Conservation (phyloP, 148 eudicot species). For the Persicaria maculosa region DNA sequence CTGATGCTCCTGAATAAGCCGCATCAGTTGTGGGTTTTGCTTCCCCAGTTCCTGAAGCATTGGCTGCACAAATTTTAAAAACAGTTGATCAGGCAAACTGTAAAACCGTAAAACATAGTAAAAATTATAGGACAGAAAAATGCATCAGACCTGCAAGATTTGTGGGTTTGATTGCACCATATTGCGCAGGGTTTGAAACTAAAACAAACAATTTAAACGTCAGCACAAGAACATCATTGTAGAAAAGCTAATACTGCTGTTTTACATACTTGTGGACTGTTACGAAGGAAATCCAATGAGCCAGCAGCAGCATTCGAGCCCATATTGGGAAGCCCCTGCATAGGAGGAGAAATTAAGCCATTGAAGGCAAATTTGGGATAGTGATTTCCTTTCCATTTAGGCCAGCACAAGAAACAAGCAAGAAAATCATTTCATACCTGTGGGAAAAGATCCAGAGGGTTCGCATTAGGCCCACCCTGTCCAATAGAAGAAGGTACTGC, state of each 20-base stretch:
- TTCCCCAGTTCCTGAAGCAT: slow-evolving; percentile 92
- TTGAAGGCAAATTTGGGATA: not conserved
- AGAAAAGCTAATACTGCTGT: not conserved
- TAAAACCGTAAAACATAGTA: not conserved
- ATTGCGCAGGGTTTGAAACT: slow-evolving; percentile 84
- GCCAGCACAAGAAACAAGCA: not conserved
- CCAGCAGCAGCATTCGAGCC: slow-evolving; percentile 59
- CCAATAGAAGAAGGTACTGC: slow-evolving; percentile 33
- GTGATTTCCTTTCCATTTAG: not conserved
- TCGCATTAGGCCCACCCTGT: slow-evolving; percentile 66
- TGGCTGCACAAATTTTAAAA: slow-evolving; percentile 36
- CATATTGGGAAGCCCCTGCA: slow-evolving; percentile 73
- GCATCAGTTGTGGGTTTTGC: slow-evolving; percentile 76
- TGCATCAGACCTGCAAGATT: slow-evolving; percentile 57
- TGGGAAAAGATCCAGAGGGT: slow-evolving; percentile 81
- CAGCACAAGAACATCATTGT: not conserved
- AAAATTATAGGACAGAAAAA: not conserved
- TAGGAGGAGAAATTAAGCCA: slow-evolving; percentile 5
- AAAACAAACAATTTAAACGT: not conserved
- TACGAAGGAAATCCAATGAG: slow-evolving; percentile 78
- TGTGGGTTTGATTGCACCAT: slow-evolving; percentile 94
- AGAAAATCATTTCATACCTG: slow-evolving; percentile 37
- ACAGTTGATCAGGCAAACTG: not conserved
- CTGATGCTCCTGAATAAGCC: slow-evolving; percentile 83
- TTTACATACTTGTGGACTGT: slow-evolving; percentile 61